Percentiles rank a stretch among this genome's conserved stretches.
These are phyloP conservation scores for Sonneratia alba DNA, from an alignment of 345 rosid species.

Conservation along the genomic window DNA sequence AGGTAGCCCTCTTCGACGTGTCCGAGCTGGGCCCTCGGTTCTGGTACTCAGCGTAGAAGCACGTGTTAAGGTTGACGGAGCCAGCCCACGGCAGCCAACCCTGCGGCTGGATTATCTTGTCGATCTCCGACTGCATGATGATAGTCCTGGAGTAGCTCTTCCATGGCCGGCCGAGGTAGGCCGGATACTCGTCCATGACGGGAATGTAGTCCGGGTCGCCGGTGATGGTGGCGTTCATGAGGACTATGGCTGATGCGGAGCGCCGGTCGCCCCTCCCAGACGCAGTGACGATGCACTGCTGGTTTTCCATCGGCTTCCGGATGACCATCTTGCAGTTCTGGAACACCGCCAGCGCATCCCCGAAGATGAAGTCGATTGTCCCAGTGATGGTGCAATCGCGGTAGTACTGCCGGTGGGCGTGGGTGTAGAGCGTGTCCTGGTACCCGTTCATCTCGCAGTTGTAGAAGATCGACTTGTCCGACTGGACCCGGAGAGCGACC, in stretches of 20 bases:
- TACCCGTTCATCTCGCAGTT: slow-evolving; percentile 50
- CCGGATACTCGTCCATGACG: slow-evolving; percentile 25
- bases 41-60: slow-evolving; percentile 43
- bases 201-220: slow-evolving; percentile 31
- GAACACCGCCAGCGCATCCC: slow-evolving; percentile 40
- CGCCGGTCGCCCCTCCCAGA: slow-evolving; percentile 45
- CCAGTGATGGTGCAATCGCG: slow-evolving; percentile 60
- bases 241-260: slow-evolving; percentile 40
- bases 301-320: slow-evolving; percentile 35
- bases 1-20: slow-evolving; percentile 30
- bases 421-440: slow-evolving; percentile 65
- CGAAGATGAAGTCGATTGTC: slow-evolving; percentile 71
- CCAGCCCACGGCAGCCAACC: slow-evolving; percentile 60
- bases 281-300: slow-evolving; percentile 50
- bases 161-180: slow-evolving; percentile 78
- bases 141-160: slow-evolving; percentile 45
- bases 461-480: slow-evolving; percentile 42
- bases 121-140: slow-evolving; percentile 44
- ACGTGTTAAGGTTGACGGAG: slow-evolving; percentile 34
- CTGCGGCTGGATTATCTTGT: slow-evolving; percentile 41
- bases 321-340: slow-evolving; percentile 58
- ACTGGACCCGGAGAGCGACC: slow-evolving; percentile 54
- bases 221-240: slow-evolving; percentile 50
- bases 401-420: slow-evolving; percentile 63
- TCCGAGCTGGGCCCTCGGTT: slow-evolving; percentile 59